Evolutionary conservation across 2,329 filamentous ascomycete genomes (phyloP).

Genomic region (Claviceps humidiphila): DNA sequence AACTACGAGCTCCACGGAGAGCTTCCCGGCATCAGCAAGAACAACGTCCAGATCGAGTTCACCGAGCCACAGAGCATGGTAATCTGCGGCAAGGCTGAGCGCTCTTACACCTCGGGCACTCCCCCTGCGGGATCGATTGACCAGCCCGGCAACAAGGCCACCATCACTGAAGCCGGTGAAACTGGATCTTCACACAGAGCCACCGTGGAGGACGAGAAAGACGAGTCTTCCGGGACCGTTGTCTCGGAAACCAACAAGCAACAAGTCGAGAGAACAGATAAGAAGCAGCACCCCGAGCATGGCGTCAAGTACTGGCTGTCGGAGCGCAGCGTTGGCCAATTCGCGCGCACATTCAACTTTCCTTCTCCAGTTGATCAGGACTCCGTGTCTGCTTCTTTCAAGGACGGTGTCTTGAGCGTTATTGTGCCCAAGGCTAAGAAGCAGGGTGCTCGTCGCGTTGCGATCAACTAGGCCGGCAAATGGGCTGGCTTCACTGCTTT

Average conservation of each 20-base stretch:
- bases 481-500: neutral
- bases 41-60: constrained; percentile 62
- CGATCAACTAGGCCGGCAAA: constrained; percentile 10
- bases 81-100: constrained; percentile 53
- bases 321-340: constrained; percentile 50
- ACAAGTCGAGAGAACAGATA: constrained; percentile 15
- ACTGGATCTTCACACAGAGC: constrained; percentile 31
- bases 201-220: constrained; percentile 43
- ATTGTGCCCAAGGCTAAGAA: constrained; percentile 32
- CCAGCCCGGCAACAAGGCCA: constrained; percentile 14
- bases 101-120: constrained; percentile 37
- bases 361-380: constrained; percentile 46
- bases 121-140: constrained; percentile 31
- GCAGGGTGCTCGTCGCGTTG: constrained; percentile 16
- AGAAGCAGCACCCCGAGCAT: constrained; percentile 12
- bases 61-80: constrained; percentile 55
- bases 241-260: constrained; percentile 9
- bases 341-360: constrained; percentile 53
- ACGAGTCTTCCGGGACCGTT: constrained; percentile 7
- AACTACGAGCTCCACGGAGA: constrained; percentile 64
- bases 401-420: constrained; percentile 49
- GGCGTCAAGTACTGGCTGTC: constrained; percentile 51
- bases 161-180: constrained; percentile 23
- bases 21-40: constrained; percentile 58
- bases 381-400: constrained; percentile 43